Conservation (phyloP, 208 protist genomes). For the Leishmania mexicana region DNA sequence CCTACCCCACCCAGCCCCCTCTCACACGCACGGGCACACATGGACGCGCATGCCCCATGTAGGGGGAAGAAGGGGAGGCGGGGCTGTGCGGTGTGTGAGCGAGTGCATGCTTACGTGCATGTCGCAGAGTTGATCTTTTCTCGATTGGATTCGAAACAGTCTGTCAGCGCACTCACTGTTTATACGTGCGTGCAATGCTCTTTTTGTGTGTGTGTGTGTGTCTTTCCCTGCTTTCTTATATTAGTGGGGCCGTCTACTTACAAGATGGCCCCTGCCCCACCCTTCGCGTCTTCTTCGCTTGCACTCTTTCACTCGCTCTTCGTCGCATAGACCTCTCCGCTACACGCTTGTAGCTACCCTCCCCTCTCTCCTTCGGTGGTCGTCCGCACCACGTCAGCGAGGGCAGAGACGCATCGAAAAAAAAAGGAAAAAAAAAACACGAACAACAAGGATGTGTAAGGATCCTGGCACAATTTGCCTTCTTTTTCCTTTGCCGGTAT, state of each 20-base stretch:
- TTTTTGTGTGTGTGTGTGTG: slow-evolving; percentile 4
- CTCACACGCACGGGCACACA: neutral
- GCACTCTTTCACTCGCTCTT: neutral
- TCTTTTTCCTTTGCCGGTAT: neutral
- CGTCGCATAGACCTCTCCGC: neutral
- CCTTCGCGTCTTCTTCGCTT: neutral
- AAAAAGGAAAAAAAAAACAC: neutral
- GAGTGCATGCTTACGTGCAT: neutral
- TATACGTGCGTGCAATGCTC: slow-evolving; percentile 8
- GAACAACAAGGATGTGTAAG: neutral
- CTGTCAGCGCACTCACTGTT: slow-evolving; percentile 6
- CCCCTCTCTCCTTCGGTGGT: neutral
- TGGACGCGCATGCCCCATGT: neutral
- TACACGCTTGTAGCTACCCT: neutral
- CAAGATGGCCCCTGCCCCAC: neutral
- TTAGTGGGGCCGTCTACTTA: neutral
- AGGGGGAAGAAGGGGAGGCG: neutral
- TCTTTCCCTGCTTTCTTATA: neutral
- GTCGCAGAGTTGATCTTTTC: neutral
- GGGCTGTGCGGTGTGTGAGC: neutral
- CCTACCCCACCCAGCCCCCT: neutral
- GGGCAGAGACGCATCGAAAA: neutral
- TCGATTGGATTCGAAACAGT: neutral
- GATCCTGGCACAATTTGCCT: neutral
- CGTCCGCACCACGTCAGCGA: neutral